Conservation (phyloP, 148 eudicot species). For the Dysphania ambrosioides region DNA sequence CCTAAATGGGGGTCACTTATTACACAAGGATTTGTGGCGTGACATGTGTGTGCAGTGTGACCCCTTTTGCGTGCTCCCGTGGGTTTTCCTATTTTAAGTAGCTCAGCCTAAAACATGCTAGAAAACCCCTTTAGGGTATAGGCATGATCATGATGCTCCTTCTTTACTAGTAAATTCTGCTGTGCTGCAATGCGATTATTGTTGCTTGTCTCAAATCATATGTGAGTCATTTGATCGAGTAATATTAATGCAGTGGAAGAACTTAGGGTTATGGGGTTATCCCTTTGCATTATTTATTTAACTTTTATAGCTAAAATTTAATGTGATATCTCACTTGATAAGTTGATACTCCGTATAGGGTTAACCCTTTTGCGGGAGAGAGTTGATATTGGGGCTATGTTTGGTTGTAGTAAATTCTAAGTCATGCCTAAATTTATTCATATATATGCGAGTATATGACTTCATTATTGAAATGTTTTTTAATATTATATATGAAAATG, state of each 20-base stretch:
- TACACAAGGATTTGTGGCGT: no score
- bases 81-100: constrained; percentile 32
- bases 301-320: constrained; percentile 24
- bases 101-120: constrained; percentile 15
- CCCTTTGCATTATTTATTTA: constrained; percentile 1
- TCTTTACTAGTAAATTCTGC: no score
- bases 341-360: constrained; percentile 19
- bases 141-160: background rate
- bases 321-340: constrained; percentile 21
- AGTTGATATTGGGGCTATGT: background rate
- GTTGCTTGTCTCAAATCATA: constrained; percentile 24
- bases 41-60: constrained; percentile 10
- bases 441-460: no score
- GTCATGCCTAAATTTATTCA: background rate
- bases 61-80: constrained; percentile 35
- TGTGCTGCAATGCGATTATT: constrained; percentile 12
- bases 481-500: no score
- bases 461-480: no score
- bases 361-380: constrained; percentile 18
- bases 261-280: constrained; percentile 15
- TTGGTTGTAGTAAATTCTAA: no score
- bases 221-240: no score
- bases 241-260: constrained; percentile 17
- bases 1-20: background rate
- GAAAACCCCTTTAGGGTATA: background rate